These are phyloP conservation scores for Ciborinia camelliae DNA, from an alignment of 2,329 filamentous ascomycete species.

Conservation along the genomic window DNA sequence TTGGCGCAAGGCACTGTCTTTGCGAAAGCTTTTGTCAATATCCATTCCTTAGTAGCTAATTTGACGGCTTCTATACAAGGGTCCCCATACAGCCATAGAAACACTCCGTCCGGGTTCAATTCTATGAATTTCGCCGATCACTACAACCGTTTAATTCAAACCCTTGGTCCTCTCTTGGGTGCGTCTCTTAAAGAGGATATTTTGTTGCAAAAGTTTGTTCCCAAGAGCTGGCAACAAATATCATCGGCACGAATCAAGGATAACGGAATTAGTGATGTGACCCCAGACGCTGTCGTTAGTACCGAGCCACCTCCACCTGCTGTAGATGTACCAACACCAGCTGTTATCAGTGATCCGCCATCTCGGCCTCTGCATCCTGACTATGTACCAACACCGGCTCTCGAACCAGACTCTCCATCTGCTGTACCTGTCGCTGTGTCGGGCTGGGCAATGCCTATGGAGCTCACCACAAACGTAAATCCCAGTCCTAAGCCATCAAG, in stretches of 20 bases:
- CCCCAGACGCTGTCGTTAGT: slow-evolving; percentile 20
- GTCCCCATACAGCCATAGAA: slow-evolving; percentile 54
- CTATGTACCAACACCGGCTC: background rate
- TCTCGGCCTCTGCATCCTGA: background rate
- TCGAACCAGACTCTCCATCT: background rate
- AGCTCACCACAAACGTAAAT: background rate
- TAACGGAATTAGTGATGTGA: slow-evolving; percentile 20
- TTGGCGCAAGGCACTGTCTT: slow-evolving; percentile 67
- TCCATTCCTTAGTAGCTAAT: slow-evolving; percentile 72
- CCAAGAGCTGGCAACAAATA: slow-evolving; percentile 56
- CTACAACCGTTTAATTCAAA: slow-evolving; percentile 69
- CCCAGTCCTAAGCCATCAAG: background rate
- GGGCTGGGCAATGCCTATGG: background rate
- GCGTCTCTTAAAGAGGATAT: slow-evolving; percentile 85
- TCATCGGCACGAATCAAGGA: slow-evolving; percentile 26
- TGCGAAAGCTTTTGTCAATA: slow-evolving; percentile 72
- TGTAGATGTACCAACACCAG: background rate
- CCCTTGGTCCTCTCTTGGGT: slow-evolving; percentile 73
- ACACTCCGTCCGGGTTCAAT: slow-evolving; percentile 58
- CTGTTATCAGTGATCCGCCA: background rate
- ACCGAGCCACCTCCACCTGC: slow-evolving; percentile 22
- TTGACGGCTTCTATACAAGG: slow-evolving; percentile 72
- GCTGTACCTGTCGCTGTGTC: background rate
- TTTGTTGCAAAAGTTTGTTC: slow-evolving; percentile 67
- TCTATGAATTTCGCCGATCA: slow-evolving; percentile 81